phyloP scores from a whole-genome alignment of 2,329 filamentous ascomycete genomes.

The Neoscytalidium dimidiatum region DNA sequence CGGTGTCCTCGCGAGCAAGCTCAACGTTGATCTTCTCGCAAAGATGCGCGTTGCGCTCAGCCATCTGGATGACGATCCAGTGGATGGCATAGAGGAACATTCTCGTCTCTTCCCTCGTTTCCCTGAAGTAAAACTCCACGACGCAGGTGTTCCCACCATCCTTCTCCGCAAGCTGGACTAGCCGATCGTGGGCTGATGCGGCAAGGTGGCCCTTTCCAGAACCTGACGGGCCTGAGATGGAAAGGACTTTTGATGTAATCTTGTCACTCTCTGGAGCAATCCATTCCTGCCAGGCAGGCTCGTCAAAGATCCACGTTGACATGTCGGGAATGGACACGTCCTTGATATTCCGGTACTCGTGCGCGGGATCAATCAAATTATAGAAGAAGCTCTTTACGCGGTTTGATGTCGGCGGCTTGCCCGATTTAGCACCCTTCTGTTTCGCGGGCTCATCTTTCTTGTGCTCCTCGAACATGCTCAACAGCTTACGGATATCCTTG shows the following conservation, averaged over 20 bases:
- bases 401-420: slow-evolving; percentile 17
- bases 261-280: slow-evolving; percentile 12
- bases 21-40: slow-evolving; percentile 35
- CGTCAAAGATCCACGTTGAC: slow-evolving; percentile 33
- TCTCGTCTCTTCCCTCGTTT: slow-evolving; percentile 30
- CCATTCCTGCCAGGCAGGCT: slow-evolving; percentile 34
- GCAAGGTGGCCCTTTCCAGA: slow-evolving; percentile 37
- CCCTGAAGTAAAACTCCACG: slow-evolving; percentile 41
- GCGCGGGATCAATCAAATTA: not conserved
- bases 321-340: slow-evolving; percentile 34
- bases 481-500: not conserved
- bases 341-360: slow-evolving; percentile 27
- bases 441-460: slow-evolving; percentile 17
- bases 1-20: slow-evolving; percentile 26
- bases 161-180: slow-evolving; percentile 25
- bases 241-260: slow-evolving; percentile 25
- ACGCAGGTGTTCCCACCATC: slow-evolving; percentile 19
- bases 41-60: slow-evolving; percentile 30
- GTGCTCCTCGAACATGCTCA: slow-evolving; percentile 10
- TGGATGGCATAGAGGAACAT: slow-evolving; percentile 29
- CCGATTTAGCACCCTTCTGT: slow-evolving; percentile 18
- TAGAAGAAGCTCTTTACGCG: slow-evolving; percentile 27
- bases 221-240: slow-evolving; percentile 32
- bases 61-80: slow-evolving; percentile 34
- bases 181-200: slow-evolving; percentile 20